These are phyloP conservation scores for Tulasnella sp. DNA, from an alignment of 768 basidiomycete genomes.

Conservation along the genomic window DNA sequence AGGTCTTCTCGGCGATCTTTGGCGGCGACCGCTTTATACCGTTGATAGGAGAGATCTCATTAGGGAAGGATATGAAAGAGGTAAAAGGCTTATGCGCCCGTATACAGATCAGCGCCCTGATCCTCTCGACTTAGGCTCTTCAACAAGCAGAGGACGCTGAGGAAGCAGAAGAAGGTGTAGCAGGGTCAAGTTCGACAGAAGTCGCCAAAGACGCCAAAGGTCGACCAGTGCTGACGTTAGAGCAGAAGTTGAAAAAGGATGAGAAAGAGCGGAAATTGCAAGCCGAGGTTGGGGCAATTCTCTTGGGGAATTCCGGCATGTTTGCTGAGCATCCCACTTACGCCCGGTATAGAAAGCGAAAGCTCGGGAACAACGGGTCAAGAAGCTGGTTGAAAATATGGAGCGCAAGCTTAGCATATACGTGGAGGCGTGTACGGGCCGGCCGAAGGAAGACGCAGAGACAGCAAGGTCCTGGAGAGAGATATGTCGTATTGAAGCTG, in stretches of 20 bases:
- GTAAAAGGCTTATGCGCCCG: constrained; percentile 40
- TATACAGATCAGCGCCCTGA: too few species aligned
- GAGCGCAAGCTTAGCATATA: constrained; percentile 78
- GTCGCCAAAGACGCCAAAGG: constrained; percentile 8
- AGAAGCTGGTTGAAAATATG: constrained; percentile 66
- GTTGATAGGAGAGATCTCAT: constrained; percentile 80
- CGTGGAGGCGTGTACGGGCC: constrained; percentile 65
- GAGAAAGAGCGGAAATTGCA: constrained; percentile 35
- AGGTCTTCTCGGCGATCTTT: constrained; percentile 64
- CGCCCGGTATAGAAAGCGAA: constrained; percentile 53
- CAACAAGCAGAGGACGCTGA: constrained; percentile 51
- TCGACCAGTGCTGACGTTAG: constrained; percentile 34
- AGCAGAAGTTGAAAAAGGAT: constrained; percentile 53
- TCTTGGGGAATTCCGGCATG: too few species aligned
- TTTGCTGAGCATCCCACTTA: background rate
- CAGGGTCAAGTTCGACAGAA: constrained; percentile 16
- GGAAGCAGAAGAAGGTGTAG: constrained; percentile 33
- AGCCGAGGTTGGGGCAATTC: constrained; percentile 48
- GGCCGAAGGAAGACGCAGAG: constrained; percentile 48
- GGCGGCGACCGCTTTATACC: constrained; percentile 79
- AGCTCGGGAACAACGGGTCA: constrained; percentile 62
- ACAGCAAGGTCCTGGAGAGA: constrained; percentile 63
- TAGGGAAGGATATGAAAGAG: constrained; percentile 87
- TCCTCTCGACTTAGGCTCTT: background rate
- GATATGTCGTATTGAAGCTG: constrained; percentile 72